Evolutionary conservation across 768 basidiomycete genomes (phyloP).

Genomic region (Tulasnella sp.): DNA sequence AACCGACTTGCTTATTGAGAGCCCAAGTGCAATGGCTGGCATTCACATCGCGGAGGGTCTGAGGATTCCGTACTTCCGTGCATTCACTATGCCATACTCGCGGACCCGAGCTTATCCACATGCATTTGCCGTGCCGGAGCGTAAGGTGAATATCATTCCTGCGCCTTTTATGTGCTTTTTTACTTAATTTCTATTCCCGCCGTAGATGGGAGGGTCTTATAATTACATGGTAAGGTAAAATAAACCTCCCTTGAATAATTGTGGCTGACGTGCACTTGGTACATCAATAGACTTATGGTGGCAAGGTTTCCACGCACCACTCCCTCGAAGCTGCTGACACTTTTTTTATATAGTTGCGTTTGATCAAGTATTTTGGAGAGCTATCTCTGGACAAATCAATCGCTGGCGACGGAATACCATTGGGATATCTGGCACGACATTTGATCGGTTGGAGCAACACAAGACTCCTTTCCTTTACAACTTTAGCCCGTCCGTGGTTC

Average conservation of each 20-base stretch:
- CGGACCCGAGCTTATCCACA: slow-evolving; percentile 95
- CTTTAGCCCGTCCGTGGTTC: slow-evolving; percentile 84
- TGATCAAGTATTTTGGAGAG: slow-evolving; percentile 96
- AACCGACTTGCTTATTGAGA: slow-evolving; percentile 88
- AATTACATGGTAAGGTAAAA: slow-evolving; percentile 81
- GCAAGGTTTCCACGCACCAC: neutral
- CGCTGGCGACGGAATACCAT: slow-evolving; percentile 78
- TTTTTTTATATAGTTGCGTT: slow-evolving; percentile 86
- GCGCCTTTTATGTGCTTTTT: neutral
- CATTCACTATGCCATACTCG: slow-evolving; percentile 98
- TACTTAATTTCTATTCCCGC: slow-evolving; percentile 18
- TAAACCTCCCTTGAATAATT: neutral
- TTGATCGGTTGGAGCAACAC: slow-evolving; percentile 95
- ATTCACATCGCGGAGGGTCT: slow-evolving; percentile 95
- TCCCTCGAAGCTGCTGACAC: neutral
- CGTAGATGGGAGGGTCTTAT: slow-evolving; percentile 87
- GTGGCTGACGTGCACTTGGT: no score
- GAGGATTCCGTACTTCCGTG: slow-evolving; percentile 85
- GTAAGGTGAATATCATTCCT: slow-evolving; percentile 47
- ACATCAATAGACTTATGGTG: neutral
- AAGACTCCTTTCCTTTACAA: slow-evolving; percentile 98
- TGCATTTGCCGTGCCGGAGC: slow-evolving; percentile 94
- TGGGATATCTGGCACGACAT: slow-evolving; percentile 64
- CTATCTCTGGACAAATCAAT: slow-evolving; percentile 88
- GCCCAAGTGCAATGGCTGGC: slow-evolving; percentile 94